A percentile compares a stretch with the other conserved stretches of the same genome.
These are phyloP conservation scores for Betula pendula DNA, from an alignment of 306 rosid species.

Conservation along the genomic window DNA sequence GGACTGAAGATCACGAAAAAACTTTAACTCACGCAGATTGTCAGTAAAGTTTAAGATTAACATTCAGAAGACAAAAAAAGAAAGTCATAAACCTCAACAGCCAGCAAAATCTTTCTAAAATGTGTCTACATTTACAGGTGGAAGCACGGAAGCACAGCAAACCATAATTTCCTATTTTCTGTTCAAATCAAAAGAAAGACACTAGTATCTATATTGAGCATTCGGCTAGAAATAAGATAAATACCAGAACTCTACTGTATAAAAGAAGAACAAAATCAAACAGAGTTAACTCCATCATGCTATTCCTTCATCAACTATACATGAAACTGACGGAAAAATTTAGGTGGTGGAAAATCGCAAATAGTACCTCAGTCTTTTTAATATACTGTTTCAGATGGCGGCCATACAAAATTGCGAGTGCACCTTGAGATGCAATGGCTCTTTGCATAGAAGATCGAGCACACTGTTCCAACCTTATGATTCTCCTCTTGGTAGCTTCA, in stretches of 20 bases:
- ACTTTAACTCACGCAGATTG: not conserved
- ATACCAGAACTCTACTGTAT: not conserved
- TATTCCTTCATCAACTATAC: not conserved
- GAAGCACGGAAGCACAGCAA: not conserved
- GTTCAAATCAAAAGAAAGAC: not conserved
- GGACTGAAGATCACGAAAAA: not conserved
- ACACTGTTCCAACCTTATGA: slow-evolving; percentile 82
- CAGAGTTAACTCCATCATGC: not conserved
- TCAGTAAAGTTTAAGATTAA: not conserved
- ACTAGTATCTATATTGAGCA: not conserved
- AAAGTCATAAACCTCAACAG: slow-evolving; percentile 22
- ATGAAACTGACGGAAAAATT: not conserved
- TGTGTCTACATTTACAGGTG: slow-evolving; percentile 1
- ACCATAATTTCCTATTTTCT: not conserved
- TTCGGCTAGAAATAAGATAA: not conserved
- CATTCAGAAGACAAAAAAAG: slow-evolving; percentile 4
- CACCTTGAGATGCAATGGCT: slow-evolving; percentile 62
- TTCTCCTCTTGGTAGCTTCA: slow-evolving; percentile 55
- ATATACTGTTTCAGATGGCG: slow-evolving; percentile 62
- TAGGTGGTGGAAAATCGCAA: slow-evolving; percentile 14
- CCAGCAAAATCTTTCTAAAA: slow-evolving; percentile 14
- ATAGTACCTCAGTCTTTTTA: slow-evolving; percentile 59
- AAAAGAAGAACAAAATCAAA: not conserved
- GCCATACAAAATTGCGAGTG: slow-evolving; percentile 71
- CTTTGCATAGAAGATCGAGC: slow-evolving; percentile 54